These are phyloP conservation scores for Cephalotrichum gorgonifer DNA, from an alignment of 2,329 filamentous ascomycete genomes.

Conservation along the genomic window DNA sequence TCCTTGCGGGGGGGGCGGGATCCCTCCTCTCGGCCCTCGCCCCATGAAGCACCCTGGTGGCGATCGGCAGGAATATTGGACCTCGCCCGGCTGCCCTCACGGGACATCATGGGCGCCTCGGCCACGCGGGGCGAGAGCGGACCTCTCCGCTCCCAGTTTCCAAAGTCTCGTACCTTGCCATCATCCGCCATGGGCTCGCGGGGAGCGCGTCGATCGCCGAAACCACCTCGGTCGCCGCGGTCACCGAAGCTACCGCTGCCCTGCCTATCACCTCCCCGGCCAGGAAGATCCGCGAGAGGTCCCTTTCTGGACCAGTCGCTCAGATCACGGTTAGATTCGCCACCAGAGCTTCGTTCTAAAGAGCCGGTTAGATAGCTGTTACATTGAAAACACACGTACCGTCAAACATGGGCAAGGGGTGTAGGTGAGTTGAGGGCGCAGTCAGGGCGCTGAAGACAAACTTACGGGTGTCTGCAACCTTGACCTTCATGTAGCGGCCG, in stretches of 20 bases:
- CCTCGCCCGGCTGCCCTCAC: slow-evolving; percentile 44
- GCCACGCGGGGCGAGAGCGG: slow-evolving; percentile 64
- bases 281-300: slow-evolving; percentile 65
- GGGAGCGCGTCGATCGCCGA: slow-evolving; percentile 51
- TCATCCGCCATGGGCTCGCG: slow-evolving; percentile 61
- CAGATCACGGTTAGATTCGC: slow-evolving; percentile 65
- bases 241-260: no score
- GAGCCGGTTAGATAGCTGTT: slow-evolving; percentile 24
- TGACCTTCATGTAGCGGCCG: slow-evolving; percentile 82
- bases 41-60: slow-evolving; percentile 67
- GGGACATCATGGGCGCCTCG: slow-evolving; percentile 37
- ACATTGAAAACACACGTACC: background rate
- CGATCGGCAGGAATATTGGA: slow-evolving; percentile 47
- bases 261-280: slow-evolving; percentile 32
- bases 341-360: slow-evolving; percentile 60
- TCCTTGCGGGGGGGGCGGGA: slow-evolving; percentile 72
- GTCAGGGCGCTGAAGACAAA: slow-evolving; percentile 20
- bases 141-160: slow-evolving; percentile 91
- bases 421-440: background rate
- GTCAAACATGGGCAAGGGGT: background rate
- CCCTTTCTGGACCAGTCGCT: slow-evolving; percentile 90
- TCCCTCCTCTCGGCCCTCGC: slow-evolving; percentile 63
- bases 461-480: slow-evolving; percentile 96
- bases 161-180: slow-evolving; percentile 68
- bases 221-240: slow-evolving; percentile 38